A percentile compares a stretch with the other conserved stretches of the same genome.
Evolutionary conservation across 2,329 filamentous ascomycete genomes (phyloP).

Genomic region (Aspergillus puulaauensis): DNA sequence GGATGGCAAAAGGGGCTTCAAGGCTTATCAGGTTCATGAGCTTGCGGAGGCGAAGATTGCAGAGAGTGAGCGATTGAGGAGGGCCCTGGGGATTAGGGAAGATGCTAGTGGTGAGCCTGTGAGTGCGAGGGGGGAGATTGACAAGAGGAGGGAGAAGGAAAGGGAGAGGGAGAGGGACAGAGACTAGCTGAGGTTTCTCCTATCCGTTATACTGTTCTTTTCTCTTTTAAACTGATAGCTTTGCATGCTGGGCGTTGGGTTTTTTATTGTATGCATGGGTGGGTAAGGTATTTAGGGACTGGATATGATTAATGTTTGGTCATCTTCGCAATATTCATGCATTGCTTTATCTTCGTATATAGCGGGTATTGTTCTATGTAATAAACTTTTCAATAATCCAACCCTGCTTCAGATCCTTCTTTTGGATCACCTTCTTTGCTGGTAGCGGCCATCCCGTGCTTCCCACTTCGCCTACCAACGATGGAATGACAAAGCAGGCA

Average conservation of each 20-base stretch:
- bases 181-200: neutral
- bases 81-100: conserved; percentile 80
- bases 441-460: conserved; percentile 80
- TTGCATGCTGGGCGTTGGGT: neutral
- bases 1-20: conserved; percentile 58
- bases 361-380: conserved; percentile 18
- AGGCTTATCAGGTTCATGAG: conserved; percentile 93
- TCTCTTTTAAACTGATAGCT: neutral
- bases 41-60: conserved; percentile 93
- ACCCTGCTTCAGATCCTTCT: conserved; percentile 67
- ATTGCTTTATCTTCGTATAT: neutral
- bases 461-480: conserved; percentile 67
- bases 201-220: neutral
- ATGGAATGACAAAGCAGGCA: conserved; percentile 81
- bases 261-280: neutral
- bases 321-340: neutral
- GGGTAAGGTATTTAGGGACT: neutral
- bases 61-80: conserved; percentile 85
- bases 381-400: conserved; percentile 68
- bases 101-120: conserved; percentile 75
- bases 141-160: conserved; percentile 15
- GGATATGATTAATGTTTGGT: neutral
- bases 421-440: conserved; percentile 80
- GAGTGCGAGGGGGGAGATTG: conserved; percentile 18
- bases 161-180: conserved; percentile 13